A percentile compares a stretch with the other conserved stretches of the same genome.
phyloP scores from a whole-genome alignment of 2,329 filamentous ascomycete genomes.

The Trichoderma arundinaceum region DNA sequence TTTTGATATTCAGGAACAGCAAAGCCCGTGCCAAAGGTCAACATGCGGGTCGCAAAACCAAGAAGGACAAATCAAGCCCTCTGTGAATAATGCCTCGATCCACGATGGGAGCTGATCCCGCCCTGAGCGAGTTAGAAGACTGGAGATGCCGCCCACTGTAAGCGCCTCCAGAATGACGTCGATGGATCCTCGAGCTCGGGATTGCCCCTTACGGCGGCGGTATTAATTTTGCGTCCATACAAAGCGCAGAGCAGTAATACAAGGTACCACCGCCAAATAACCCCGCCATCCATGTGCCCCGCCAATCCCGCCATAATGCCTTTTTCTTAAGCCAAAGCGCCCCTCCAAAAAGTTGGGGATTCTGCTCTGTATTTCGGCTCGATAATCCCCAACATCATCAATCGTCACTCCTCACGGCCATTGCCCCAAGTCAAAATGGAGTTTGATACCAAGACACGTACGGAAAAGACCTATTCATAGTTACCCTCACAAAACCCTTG shows the following conservation, averaged over 20 bases:
- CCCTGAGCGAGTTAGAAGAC: no score
- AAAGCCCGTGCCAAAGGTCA: no score
- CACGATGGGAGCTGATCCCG: no score
- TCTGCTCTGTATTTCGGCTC: background rate
- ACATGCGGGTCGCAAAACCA: no score
- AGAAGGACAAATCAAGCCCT: no score
- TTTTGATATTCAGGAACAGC: no score
- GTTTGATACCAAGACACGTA: conserved; percentile 75
- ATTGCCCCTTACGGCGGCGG: conserved; percentile 26
- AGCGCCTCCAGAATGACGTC: conserved; percentile 21
- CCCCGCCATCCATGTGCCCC: conserved; percentile 28
- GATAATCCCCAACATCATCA: no score
- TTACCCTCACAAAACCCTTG: background rate
- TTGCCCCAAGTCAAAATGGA: conserved; percentile 60
- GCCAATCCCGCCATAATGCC: conserved; percentile 20
- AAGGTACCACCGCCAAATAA: background rate
- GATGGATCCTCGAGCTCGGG: conserved; percentile 22
- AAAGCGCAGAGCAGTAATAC: background rate
- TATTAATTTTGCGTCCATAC: background rate
- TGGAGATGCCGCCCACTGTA: no score
- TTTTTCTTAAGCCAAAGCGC: conserved; percentile 10
- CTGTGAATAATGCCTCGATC: no score
- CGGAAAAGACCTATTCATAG: conserved; percentile 9
- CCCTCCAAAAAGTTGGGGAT: conserved; percentile 11
- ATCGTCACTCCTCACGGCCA: background rate